Percentiles rank a stretch among this genome's conserved stretches.
Evolutionary conservation across 345 rosid genomes (phyloP).

Genomic region (Gossypioides kirkii): DNA sequence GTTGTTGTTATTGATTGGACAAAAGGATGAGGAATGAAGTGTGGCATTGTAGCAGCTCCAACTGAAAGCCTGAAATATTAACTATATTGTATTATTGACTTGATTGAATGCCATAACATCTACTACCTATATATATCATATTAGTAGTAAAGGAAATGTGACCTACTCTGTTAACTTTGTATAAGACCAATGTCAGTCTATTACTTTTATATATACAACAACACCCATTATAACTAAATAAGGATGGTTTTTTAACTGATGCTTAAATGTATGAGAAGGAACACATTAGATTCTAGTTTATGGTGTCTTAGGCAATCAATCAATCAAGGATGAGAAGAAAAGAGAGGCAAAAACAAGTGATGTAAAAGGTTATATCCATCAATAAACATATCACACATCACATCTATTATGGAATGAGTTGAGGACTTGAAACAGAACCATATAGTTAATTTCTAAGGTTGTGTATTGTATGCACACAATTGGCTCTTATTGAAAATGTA

Average conservation of each 20-base stretch:
- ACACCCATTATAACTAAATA: neutral
- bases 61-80: neutral
- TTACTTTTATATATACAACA: too few species aligned
- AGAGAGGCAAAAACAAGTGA: neutral
- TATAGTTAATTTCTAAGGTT: neutral
- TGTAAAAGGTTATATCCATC: slow-evolving; percentile 14
- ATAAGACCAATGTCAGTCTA: too few species aligned
- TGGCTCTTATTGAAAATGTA: neutral
- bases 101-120: neutral
- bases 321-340: neutral
- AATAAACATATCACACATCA: neutral
- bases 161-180: too few species aligned
- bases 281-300: neutral
- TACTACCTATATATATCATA: neutral
- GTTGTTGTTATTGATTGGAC: slow-evolving; percentile 9
- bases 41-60: neutral
- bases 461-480: neutral
- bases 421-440: neutral
- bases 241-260: neutral
- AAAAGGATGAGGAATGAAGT: neutral
- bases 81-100: neutral
- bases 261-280: neutral
- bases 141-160: neutral
- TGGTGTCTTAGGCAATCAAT: slow-evolving; percentile 1
- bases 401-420: neutral